phyloP scores from a whole-genome alignment of 2,329 filamentous ascomycete genomes.

The Raffaelea albimanens region DNA sequence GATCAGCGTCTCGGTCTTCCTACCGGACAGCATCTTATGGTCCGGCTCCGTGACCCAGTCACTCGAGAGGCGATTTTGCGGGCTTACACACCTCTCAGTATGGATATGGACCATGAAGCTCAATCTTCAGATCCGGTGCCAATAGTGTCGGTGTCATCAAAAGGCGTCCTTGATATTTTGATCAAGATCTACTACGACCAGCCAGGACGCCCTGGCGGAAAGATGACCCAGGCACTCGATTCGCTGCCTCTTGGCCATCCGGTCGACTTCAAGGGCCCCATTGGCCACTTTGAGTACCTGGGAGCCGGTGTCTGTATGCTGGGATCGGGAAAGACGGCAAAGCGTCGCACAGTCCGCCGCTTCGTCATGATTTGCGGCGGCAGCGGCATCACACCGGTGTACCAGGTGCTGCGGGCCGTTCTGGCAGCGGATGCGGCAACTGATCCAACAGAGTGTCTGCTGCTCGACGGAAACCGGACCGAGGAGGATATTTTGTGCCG shows the following conservation, averaged over 20 bases:
- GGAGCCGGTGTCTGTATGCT: conserved; percentile 55
- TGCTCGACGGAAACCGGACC: conserved; percentile 69
- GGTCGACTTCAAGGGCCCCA: conserved; percentile 80
- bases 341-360: conserved; percentile 45
- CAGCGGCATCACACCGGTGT: conserved; percentile 88
- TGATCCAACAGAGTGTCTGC: conserved; percentile 58
- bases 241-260: conserved; percentile 59
- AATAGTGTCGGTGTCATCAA: conserved; percentile 20
- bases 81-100: conserved; percentile 76
- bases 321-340: conserved; percentile 29
- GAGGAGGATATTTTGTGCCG: conserved; percentile 78
- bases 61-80: conserved; percentile 68
- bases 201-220: conserved; percentile 51
- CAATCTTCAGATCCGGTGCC: not conserved
- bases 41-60: conserved; percentile 65
- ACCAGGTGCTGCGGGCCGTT: conserved; percentile 69
- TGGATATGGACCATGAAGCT: not conserved
- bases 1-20: conserved; percentile 67
- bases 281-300: conserved; percentile 75
- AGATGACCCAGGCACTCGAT: conserved; percentile 76
- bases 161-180: conserved; percentile 61
- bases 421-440: conserved; percentile 53
- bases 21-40: conserved; percentile 78
- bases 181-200: conserved; percentile 73
- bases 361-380: conserved; percentile 86